Evolutionary conservation across 2,329 filamentous ascomycete genomes (phyloP).

Genomic region (Fusarium phyllophilum): DNA sequence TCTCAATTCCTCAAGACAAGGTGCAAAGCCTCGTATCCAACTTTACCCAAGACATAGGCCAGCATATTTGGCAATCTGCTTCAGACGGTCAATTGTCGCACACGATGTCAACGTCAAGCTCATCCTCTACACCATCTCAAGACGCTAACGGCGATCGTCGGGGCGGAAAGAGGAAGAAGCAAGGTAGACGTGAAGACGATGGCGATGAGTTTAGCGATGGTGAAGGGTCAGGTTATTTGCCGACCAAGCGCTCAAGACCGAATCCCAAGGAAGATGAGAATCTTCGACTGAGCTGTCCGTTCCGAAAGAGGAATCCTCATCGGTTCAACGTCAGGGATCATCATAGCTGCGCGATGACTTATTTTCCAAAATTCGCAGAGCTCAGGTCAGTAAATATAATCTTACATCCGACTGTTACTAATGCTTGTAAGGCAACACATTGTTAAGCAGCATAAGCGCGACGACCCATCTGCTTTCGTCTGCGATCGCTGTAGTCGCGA

Average conservation of each 20-base stretch:
- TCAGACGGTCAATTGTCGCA: slow-evolving; percentile 46
- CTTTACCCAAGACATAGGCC: slow-evolving; percentile 49
- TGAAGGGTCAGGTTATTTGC: slow-evolving; percentile 45
- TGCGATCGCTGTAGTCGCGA: slow-evolving; percentile 55
- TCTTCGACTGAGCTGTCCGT: slow-evolving; percentile 56
- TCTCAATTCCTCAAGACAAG: slow-evolving; percentile 42
- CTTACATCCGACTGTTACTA: too few relatives aligned
- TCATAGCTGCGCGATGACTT: slow-evolving; percentile 56
- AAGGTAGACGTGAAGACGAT: slow-evolving; percentile 44
- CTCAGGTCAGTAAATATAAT: slow-evolving; percentile 44
- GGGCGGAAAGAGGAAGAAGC: slow-evolving; percentile 52
- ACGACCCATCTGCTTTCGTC: slow-evolving; percentile 53
- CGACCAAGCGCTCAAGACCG: slow-evolving; percentile 46
- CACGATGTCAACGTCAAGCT: slow-evolving; percentile 47
- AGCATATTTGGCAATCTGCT: slow-evolving; percentile 47
- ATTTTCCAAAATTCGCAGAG: slow-evolving; percentile 55
- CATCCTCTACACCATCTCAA: slow-evolving; percentile 46
- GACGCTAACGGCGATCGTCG: slow-evolving; percentile 39
- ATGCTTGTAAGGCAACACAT: slow-evolving; percentile 50
- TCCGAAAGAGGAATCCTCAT: slow-evolving; percentile 56
- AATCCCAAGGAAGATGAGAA: slow-evolving; percentile 52
- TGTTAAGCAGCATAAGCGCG: slow-evolving; percentile 56
- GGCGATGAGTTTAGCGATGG: slow-evolving; percentile 51
- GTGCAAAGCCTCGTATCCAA: slow-evolving; percentile 47
- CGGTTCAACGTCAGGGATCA: slow-evolving; percentile 59